Base-by-base conservation (phyloP, 2,329 filamentous ascomycete species). In the Rhinocladiella similis region DNA sequence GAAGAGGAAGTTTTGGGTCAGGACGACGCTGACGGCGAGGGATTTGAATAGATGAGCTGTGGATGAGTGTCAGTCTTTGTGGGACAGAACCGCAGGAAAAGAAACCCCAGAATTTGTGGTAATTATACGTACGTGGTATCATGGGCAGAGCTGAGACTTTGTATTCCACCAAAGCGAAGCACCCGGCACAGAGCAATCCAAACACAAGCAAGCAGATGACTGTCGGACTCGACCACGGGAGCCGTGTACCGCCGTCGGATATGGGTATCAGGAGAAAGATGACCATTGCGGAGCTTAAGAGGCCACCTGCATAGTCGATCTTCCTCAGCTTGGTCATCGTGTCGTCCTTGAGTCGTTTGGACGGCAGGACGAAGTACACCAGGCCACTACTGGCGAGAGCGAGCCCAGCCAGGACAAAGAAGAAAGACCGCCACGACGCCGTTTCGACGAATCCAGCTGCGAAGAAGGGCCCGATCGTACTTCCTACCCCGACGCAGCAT, bases 131-230 rank as follows among this genome's bases (percentile, higher is more conserved):
- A 25, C 22, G 47, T 18, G 47, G 47, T 20, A 50, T 50, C 47
- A 50, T 50, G 16, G 47, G 47, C 47, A 50, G 18, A n/a, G 27
- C 27, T n/a, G 47, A 18, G n/a, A 50, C 13, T 79, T 79, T 69
- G 80, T 82, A 70, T 29, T 91, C 88, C 62, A 83, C 81, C 57
- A 90, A 36, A 61, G 86, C 73, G 70, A 95, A 95, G 36, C 91
- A 61, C 9, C 59, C 80, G 52, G 87, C 78, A 5, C 80, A 78
- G 20, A 88, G 54, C 20, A 83, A 67, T 18, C 90, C 90, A 63
- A 92, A 90, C 47, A 93, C 74, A 62, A 95, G 79, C 22, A 95
- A 79, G 65, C 88, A 91, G 65, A 95, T 80, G 29, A 91, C 87
- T 0, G 83, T 85, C 1, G 87, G 78, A 0, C 88, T 91, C 50